Evolutionary conservation across 83 land plant genomes (phyloP), one percentile per base, ranked within the genome.

Genomic region (Picea mariana): DNA sequence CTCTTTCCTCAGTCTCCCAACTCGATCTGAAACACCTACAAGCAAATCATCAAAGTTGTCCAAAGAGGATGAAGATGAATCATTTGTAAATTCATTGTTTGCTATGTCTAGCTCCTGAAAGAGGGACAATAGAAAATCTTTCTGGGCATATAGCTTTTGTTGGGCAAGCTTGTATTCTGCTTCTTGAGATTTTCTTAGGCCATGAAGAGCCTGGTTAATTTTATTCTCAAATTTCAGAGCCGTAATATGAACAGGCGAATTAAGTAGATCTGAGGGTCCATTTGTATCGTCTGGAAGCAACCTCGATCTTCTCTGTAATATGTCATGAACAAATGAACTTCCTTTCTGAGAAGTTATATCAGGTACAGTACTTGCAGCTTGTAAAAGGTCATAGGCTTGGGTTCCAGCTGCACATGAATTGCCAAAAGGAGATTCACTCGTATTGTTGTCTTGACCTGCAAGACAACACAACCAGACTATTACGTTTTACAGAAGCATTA

Each of bases 171-270:
- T 86, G 62, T 87, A 92, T 82, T 92, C 91, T 27, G 34, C 65
- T 78, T 86, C 88, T 77, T 92, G 94, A 21, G 90, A 89, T 58
- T 66, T 88, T 77, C 78, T 89, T 63, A 92, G 76, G 23, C 62
- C 77, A 11, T 79, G 80, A 15, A 92, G 83, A 67, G 84, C 88
- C 64, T 88, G 79, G 49, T 87, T 84, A 52, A 91, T 85, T 61
- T 86, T 88, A 42, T 86, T 71, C 24, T 89, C 90, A 27, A 89
- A 83, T 73, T 84, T 86, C 26, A 71, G 60, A 73, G 81, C 78
- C n/a, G 75, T 71, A 9, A 71, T 71, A 71, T 71, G 47, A 40
- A 71, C 75, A 18, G 75, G 75, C 20, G 44, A 71, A 71, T 21
- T 71, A 71, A 71, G 75, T 40, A 71, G 75, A 47, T 71, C 75